Percentiles rank a stretch among this genome's conserved stretches.
Evolutionary conservation across 2,329 filamentous ascomycete species (phyloP).

Genomic region (Dissoconium aciculare): DNA sequence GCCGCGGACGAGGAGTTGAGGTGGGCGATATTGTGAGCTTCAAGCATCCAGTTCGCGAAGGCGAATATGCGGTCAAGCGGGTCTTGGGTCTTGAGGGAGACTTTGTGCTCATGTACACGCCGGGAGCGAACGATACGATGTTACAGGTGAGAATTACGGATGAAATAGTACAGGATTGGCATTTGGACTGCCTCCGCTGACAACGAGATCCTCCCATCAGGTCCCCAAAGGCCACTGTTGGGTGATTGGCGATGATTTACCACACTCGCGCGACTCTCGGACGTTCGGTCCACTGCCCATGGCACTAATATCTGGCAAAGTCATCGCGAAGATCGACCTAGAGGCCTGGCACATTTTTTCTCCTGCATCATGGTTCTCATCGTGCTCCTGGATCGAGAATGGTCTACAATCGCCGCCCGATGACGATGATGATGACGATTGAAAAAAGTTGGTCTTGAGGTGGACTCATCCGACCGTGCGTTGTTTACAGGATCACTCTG

Average conservation of each 20-base stretch:
- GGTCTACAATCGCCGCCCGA: neutral
- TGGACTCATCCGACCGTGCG: no score
- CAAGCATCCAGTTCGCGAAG: conserved; percentile 50
- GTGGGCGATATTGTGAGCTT: conserved; percentile 81
- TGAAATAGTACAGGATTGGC: neutral
- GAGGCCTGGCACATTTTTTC: neutral
- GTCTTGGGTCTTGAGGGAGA: conserved; percentile 47
- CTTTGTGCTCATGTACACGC: conserved; percentile 54
- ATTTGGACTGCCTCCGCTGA: no score
- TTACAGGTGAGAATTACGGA: conserved; percentile 41
- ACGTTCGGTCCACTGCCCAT: conserved; percentile 75
- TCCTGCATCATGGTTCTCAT: neutral
- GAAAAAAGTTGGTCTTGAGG: no score
- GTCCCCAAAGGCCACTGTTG: conserved; percentile 87
- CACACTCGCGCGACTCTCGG: conserved; percentile 72
- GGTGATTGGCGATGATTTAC: conserved; percentile 75
- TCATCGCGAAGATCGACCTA: conserved; percentile 36
- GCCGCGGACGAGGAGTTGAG: conserved; percentile 48
- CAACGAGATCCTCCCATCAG: conserved; percentile 30
- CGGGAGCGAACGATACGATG: conserved; percentile 36
- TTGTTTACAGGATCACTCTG: no score
- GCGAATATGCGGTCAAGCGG: conserved; percentile 54
- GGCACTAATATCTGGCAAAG: conserved; percentile 69
- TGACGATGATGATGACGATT: conserved; percentile 27
- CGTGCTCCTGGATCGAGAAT: neutral